Base-by-base conservation (phyloP, 257 asterid genomes). In the Ligustrum vulgare region DNA sequence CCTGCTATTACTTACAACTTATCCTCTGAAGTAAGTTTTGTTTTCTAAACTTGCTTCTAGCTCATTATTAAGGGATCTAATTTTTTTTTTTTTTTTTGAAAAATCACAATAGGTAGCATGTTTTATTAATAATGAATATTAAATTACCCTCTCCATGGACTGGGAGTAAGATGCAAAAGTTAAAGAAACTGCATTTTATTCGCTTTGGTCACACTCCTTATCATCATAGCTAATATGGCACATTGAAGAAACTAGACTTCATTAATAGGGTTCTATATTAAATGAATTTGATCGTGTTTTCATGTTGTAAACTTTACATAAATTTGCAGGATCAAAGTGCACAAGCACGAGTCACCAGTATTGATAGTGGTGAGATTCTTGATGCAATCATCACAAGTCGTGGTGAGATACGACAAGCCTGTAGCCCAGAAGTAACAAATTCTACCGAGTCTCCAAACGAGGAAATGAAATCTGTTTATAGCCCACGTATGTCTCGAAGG, bases 1-100 rank as follows among this genome's bases (percentile, higher is more conserved):
- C 97, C 96, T 36, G 93, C 98, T 12, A 76, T 90, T 32, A 43
- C 72, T 41, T 90, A 83, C 90, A 88, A 84, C 79, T 32, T 93
- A 67, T 71, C 92, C 25, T 93, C 71, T 33, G 91, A 87, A 56
- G 97, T 91, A 89, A 88, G 91, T 71, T 39, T 39, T 39, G 45
- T 39, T 39, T 8, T 39, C 45, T 39, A 2, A 8, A 39, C 2
- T 8, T 39, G 8, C 11, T 39, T 9, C 45, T 39, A 39, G 20
- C 20, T 47, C 15, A 47, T 4, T 12, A 47, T 4, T 12, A 16
- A 15, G 6, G 18, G 20, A 16, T 16, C 56, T 12, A 45, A 11
- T 45, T 45, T 45, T 43, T 9, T 13, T 11, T 45, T 45, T 11
- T n/a, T n/a, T n/a, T 28, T 28, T 0, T 28, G 31, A 45, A 15